A percentile compares a stretch with the other conserved stretches of the same genome.
These are phyloP conservation scores for Malus hybrid DNA, from an alignment of 331 rosid species.

Conservation along the genomic window DNA sequence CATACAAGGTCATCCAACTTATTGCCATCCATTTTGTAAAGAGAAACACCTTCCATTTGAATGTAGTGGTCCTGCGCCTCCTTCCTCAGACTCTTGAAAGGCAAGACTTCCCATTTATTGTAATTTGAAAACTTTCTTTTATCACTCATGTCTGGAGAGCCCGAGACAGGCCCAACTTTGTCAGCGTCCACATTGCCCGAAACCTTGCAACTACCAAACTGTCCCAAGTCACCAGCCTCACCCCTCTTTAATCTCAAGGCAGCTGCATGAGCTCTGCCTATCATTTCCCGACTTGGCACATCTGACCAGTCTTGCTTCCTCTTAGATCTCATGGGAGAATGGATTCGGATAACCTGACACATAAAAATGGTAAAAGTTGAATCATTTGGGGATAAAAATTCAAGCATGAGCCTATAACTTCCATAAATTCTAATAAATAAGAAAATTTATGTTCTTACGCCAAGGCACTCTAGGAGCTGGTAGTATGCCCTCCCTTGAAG, in stretches of 20 bases:
- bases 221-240: constrained; percentile 48
- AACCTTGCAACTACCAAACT: constrained; percentile 90
- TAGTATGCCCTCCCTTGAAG: constrained; percentile 99
- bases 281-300: constrained; percentile 67
- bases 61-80: constrained; percentile 64
- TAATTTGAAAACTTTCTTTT: constrained; percentile 65
- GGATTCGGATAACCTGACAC: constrained; percentile 84
- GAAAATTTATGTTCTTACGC: constrained; percentile 40
- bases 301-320: constrained; percentile 91
- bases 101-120: constrained; percentile 85
- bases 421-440: background rate
- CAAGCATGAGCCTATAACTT: background rate
- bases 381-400: background rate
- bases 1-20: constrained; percentile 94
- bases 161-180: constrained; percentile 66
- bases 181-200: constrained; percentile 68
- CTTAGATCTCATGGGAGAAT: constrained; percentile 92
- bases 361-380: background rate
- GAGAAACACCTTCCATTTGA: constrained; percentile 81
- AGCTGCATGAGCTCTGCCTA: constrained; percentile 75
- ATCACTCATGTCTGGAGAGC: constrained; percentile 84
- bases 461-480: constrained; percentile 97
- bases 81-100: constrained; percentile 64
- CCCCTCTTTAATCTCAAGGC: constrained; percentile 54
- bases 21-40: constrained; percentile 93